phyloP scores from a whole-genome alignment of 768 basidiomycete genomes.

The Rhodotorula babjevae region DNA sequence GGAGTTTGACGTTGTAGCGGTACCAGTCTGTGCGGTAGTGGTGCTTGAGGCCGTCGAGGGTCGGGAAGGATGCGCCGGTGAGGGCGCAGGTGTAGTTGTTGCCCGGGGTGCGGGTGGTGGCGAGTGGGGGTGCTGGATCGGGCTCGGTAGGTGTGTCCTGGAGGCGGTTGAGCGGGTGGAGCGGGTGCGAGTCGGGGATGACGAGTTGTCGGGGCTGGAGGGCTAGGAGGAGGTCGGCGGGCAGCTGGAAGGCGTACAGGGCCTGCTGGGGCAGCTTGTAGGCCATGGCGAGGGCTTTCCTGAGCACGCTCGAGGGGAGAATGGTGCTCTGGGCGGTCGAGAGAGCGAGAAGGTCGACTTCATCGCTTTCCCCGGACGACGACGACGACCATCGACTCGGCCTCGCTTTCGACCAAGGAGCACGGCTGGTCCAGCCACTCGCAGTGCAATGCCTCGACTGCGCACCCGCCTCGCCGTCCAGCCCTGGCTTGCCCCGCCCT shows the following conservation, averaged over 20 bases:
- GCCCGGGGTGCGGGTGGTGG: background rate
- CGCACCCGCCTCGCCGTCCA: background rate
- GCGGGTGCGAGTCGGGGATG: conserved; percentile 32
- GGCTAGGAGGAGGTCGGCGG: conserved; percentile 9
- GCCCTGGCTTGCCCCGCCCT: background rate
- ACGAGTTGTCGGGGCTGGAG: conserved; percentile 29
- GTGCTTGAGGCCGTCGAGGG: conserved; percentile 72
- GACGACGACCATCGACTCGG: no score
- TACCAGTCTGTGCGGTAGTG: conserved; percentile 98
- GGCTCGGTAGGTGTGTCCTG: background rate
- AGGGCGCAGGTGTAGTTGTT: conserved; percentile 30
- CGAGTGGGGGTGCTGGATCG: background rate
- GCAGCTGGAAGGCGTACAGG: conserved; percentile 38
- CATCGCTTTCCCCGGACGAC: no score
- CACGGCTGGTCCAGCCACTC: no score
- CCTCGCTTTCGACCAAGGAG: no score
- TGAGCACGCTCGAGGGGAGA: background rate
- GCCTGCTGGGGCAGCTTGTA: background rate
- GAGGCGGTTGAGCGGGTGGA: conserved; percentile 25
- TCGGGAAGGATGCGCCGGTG: conserved; percentile 59
- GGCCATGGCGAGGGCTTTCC: background rate
- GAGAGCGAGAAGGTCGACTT: background rate
- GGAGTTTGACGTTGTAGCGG: conserved; percentile 87
- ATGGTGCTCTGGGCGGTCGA: no score
- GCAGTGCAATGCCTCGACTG: background rate